Evolutionary conservation across 2,329 filamentous ascomycete genomes (phyloP), one percentile per base, ranked within the genome.

Genomic region (Corniculantispora saksenae): DNA sequence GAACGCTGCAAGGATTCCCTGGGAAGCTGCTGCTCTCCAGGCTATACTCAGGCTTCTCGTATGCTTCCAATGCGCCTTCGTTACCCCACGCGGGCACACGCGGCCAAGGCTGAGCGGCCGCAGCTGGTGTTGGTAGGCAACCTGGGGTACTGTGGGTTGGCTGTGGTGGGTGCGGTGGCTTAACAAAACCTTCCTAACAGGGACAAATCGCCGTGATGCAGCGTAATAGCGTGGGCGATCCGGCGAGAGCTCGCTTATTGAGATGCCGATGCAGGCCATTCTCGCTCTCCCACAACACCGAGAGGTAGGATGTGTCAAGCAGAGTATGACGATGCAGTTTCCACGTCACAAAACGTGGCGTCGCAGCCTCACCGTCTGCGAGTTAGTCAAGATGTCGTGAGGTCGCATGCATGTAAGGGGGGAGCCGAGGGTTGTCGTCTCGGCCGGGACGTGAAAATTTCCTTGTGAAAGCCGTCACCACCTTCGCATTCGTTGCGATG

Each of bases 131-230:
- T 51, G 32, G 32, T 32, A 32, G 38, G 23, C 35, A 55, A 51
- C 19, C 60, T 47, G 60, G 60, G 60, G 60, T 55, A 61, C 21
- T 19, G 21, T 32, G 6, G 25, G 23, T 29, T 50, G 45, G 27
- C 29, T 32, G n/a, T n/a, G n/a, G n/a, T n/a, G n/a, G n/a, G n/a
- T 17, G 53, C 32, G 50, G 23, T 55, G 50, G 51, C 51, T 47
- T 21, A 21, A n/a, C 51, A 38, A n/a, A 57, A 48, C 35, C 43
- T 63, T 57, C 54, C 54, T 29, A 51, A 51, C 7, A 27, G 17
- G 53, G 51, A 50, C 17, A 63, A 50, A 57, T 17, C 43, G 43
- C 50, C 61, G 61, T 25, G 51, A 27, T 55, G 50, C 27, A 38
- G 32, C 25, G 13, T 29, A 19, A 55, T 27, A 23, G 60, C 50